These are phyloP conservation scores for Jasminum sambac DNA, from an alignment of 257 asterid species.

Conservation along the genomic window DNA sequence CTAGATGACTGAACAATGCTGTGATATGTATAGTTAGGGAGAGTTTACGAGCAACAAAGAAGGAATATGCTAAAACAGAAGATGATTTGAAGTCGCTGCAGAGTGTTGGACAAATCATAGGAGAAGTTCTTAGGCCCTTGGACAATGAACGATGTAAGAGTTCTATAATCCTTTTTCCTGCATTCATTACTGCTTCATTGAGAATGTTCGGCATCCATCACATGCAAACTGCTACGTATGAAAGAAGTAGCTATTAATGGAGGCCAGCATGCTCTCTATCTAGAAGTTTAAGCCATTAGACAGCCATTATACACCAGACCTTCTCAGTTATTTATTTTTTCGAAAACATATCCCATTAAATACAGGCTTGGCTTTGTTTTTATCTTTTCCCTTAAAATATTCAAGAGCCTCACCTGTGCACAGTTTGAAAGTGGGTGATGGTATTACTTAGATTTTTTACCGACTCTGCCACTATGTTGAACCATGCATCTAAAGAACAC, in stretches of 20 bases:
- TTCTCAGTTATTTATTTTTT: neutral
- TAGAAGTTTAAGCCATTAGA: neutral
- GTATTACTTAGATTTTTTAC: neutral
- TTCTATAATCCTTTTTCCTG: slow-evolving; percentile 10
- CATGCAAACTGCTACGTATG: neutral
- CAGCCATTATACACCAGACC: neutral
- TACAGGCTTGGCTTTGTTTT: neutral
- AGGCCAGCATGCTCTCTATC: neutral
- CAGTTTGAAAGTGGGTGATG: neutral
- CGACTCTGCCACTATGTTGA: neutral
- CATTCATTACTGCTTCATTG: neutral
- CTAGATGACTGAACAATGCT: neutral
- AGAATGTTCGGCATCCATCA: neutral
- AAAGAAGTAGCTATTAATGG: neutral
- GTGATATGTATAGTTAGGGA: slow-evolving; percentile 36
- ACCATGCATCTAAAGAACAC: neutral
- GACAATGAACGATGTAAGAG: slow-evolving; percentile 65
- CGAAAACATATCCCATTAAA: neutral
- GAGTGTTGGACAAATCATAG: slow-evolving; percentile 50
- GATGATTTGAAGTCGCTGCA: slow-evolving; percentile 53
- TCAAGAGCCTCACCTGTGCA: neutral
- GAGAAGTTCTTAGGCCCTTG: slow-evolving; percentile 58
- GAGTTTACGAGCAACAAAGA: slow-evolving; percentile 45
- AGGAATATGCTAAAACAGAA: slow-evolving; percentile 49
- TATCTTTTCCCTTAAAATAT: neutral